Evolutionary conservation across 2,329 filamentous ascomycete species (phyloP).

Genomic region (Arthrobotrys pseudoclavata): DNA sequence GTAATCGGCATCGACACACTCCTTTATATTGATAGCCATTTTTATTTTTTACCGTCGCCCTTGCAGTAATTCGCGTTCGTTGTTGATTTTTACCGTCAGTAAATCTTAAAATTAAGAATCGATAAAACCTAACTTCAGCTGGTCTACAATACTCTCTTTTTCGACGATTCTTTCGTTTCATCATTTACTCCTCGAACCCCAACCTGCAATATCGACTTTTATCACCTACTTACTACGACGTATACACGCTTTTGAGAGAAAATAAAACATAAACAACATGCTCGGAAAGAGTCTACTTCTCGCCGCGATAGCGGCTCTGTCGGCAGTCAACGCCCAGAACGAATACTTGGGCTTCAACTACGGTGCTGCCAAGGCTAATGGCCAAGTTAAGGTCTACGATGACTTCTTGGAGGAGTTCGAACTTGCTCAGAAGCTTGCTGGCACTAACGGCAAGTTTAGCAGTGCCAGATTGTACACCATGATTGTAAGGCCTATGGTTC

Average conservation of each 20-base stretch:
- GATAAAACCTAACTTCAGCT: slow-evolving; percentile 29
- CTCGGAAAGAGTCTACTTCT: slow-evolving; percentile 59
- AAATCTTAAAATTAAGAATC: slow-evolving; percentile 8
- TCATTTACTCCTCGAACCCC: slow-evolving; percentile 18
- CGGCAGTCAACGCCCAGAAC: slow-evolving; percentile 64
- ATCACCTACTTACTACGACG: not conserved
- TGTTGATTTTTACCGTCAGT: not conserved
- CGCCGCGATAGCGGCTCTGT: slow-evolving; percentile 66
- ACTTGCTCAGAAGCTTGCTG: slow-evolving; percentile 74
- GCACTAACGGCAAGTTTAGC: slow-evolving; percentile 75
- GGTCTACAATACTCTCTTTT: slow-evolving; percentile 35
- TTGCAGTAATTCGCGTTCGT: slow-evolving; percentile 12
- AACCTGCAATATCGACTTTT: not conserved
- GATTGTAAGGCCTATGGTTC: slow-evolving; percentile 69
- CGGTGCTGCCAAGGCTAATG: slow-evolving; percentile 74
- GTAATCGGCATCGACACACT: slow-evolving; percentile 56
- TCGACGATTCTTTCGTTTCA: slow-evolving; percentile 18
- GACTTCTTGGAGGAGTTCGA: slow-evolving; percentile 81
- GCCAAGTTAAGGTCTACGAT: slow-evolving; percentile 72
- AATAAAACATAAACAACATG: slow-evolving; percentile 30
- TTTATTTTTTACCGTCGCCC: not conserved
- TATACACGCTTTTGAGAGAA: slow-evolving; percentile 13
- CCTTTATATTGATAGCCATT: slow-evolving; percentile 45
- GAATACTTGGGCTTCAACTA: slow-evolving; percentile 79
- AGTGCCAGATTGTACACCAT: slow-evolving; percentile 82